These are phyloP conservation scores for Euphorbia celastroides DNA, from an alignment of 441 rosid species.

Conservation along the genomic window DNA sequence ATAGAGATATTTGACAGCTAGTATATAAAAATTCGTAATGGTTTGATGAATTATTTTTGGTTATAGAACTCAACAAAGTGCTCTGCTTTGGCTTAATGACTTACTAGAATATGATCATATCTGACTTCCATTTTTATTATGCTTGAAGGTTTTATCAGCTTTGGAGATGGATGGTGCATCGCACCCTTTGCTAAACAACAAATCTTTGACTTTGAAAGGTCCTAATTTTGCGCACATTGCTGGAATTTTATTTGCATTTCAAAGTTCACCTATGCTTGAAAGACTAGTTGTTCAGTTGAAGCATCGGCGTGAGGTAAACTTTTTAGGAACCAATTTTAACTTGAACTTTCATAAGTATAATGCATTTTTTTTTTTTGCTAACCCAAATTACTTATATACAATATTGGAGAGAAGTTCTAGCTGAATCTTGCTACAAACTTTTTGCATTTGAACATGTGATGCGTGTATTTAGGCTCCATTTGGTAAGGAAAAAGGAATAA, in stretches of 20 bases:
- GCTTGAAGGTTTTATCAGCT: neutral
- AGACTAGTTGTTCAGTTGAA: neutral
- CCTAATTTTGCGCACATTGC: neutral
- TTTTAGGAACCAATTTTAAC: neutral
- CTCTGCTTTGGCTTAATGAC: too few species aligned
- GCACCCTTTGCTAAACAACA: neutral
- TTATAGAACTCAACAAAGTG: neutral
- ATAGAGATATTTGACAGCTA: neutral
- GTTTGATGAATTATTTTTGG: neutral
- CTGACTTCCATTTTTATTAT: neutral
- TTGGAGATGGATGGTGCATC: neutral
- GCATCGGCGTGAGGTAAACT: neutral
- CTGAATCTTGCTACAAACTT: too few species aligned
- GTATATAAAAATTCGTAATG: neutral
- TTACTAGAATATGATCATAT: too few species aligned
- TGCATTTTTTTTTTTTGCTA: too few species aligned
- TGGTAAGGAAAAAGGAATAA: too few species aligned
- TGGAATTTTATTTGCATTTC: neutral
- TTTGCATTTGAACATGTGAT: too few species aligned
- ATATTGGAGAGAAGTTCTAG: too few species aligned
- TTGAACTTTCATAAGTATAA: neutral
- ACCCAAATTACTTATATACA: too few species aligned
- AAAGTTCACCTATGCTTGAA: neutral
- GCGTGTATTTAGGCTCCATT: too few species aligned
- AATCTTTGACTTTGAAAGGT: neutral